These are phyloP conservation scores for Seiridium cupressi DNA, from an alignment of 2,329 filamentous ascomycete species.

Conservation along the genomic window DNA sequence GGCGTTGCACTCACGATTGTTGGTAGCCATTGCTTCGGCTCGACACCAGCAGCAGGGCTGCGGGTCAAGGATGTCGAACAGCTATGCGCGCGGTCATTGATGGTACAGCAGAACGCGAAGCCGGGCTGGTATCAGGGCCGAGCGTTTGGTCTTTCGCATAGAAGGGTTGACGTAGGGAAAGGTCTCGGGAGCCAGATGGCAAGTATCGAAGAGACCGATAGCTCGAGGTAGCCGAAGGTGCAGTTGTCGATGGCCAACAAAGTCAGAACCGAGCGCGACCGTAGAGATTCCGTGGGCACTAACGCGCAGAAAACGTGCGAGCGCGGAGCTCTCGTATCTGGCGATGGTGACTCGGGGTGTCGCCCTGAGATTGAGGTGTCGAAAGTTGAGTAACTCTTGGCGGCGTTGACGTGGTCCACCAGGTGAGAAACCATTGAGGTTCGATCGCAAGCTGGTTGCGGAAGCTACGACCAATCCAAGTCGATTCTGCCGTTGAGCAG, in stretches of 20 bases:
- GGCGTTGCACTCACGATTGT: conserved; percentile 9
- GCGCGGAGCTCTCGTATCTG: no score
- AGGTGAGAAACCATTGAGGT: not conserved
- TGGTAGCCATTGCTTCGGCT: conserved; percentile 4
- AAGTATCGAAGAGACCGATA: no score
- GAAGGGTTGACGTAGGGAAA: no score
- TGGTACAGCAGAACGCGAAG: not conserved
- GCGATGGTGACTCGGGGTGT: not conserved
- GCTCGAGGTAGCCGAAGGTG: no score
- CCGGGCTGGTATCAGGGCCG: no score
- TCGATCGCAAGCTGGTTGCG: not conserved
- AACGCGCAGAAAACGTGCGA: no score
- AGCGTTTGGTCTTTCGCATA: no score
- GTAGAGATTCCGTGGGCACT: no score
- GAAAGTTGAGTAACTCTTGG: not conserved
- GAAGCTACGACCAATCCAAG: not conserved
- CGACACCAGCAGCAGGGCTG: conserved; percentile 1
- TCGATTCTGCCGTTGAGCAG: not conserved
- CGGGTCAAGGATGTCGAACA: conserved; percentile 5
- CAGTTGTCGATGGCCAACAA: no score
- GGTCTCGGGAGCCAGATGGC: no score
- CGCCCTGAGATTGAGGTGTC: no score
- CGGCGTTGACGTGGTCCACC: not conserved
- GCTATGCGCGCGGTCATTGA: conserved; percentile 5
- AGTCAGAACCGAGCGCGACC: no score